Base-by-base conservation (phyloP, 768 basidiomycete species). In the Mycena amicta region DNA sequence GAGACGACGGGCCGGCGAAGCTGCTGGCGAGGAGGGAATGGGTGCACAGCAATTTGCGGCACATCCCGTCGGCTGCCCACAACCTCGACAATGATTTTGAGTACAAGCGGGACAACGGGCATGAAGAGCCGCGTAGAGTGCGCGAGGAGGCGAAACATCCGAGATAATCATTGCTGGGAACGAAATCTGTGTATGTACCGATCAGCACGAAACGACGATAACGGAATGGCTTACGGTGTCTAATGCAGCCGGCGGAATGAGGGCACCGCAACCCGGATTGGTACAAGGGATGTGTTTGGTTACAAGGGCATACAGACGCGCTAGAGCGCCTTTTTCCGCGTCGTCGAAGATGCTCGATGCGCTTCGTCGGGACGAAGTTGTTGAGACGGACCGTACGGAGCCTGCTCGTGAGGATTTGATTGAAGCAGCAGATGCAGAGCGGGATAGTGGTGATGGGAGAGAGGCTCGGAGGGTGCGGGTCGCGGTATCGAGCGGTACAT, bases 51-150 rank as follows among this genome's bases (percentile, higher is more conserved):
- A 49, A 4, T 13, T 16, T 5, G 23, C 28, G 22, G 22, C 45
- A 22, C 60, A 61, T 12, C 37, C 45, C 2, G 51, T 50, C 2
- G 58, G 25, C 2, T 15, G 5, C 1, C 62, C 57, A n/a, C 62
- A 63, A 4, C 59, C 62, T 37, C 62, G 59, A 30, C 62, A 64
- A 39, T 57, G 50, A 5, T n/a, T 26, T 12, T 30, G 25, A 8
- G 45, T 16, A 26, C 62, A 64, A 3, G 43, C 45, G 31, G 62
- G 59, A 46, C 62, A 64, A 22, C 29, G 41, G 3, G 62, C 62
- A 23, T 60, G 59, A 2, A 64, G 59, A 1, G 59, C 59, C 15
- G 55, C 52, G 29, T 57, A 26, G 15, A 64, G 50, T 2, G 52
- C 16, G 23, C 26, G 47, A 1, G 53, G 53, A 1, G 43, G 53